Evolutionary conservation across 345 rosid genomes (phyloP).

Genomic region (Cardamine resedifolia): DNA sequence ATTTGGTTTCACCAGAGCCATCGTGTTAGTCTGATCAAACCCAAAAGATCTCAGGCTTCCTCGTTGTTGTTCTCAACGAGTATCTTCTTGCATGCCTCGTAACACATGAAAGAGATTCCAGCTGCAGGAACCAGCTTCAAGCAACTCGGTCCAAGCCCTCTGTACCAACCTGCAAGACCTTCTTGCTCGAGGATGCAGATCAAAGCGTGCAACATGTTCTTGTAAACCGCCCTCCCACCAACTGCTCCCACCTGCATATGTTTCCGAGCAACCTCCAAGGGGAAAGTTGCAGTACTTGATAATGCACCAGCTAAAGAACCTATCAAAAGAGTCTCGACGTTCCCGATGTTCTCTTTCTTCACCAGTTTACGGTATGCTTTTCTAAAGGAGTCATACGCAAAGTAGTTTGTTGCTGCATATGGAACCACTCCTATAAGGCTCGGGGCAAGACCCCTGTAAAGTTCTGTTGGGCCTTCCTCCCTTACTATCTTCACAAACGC

Average conservation of each 20-base stretch:
- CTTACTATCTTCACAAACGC: slow-evolving; percentile 73
- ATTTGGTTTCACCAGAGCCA: slow-evolving; percentile 14
- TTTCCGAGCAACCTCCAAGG: slow-evolving; percentile 92
- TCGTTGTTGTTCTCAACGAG: slow-evolving; percentile 62
- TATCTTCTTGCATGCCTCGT: slow-evolving; percentile 86
- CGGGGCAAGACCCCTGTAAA: slow-evolving; percentile 87
- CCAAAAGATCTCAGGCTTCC: slow-evolving; percentile 37
- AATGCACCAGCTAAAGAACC: slow-evolving; percentile 88
- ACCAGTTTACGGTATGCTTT: slow-evolving; percentile 54
- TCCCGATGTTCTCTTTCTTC: slow-evolving; percentile 80
- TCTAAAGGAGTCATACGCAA: slow-evolving; percentile 78
- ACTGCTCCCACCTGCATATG: slow-evolving; percentile 97
- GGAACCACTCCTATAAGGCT: slow-evolving; percentile 93
- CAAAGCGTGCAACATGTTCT: slow-evolving; percentile 77
- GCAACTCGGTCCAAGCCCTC: slow-evolving; percentile 90
- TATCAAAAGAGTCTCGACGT: slow-evolving; percentile 75
- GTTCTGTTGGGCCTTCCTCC: slow-evolving; percentile 81
- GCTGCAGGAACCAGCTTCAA: slow-evolving; percentile 95
- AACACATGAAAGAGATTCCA: slow-evolving; percentile 98
- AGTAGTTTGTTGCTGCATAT: slow-evolving; percentile 88
- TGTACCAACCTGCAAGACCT: slow-evolving; percentile 75
- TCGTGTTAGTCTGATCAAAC: slow-evolving; percentile 26
- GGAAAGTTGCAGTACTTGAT: slow-evolving; percentile 87
- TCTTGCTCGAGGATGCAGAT: slow-evolving; percentile 76
- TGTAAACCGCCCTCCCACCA: slow-evolving; percentile 81